phyloP scores from a whole-genome alignment of 2,329 filamentous ascomycete genomes.

The Leptosphaerulina australis region DNA sequence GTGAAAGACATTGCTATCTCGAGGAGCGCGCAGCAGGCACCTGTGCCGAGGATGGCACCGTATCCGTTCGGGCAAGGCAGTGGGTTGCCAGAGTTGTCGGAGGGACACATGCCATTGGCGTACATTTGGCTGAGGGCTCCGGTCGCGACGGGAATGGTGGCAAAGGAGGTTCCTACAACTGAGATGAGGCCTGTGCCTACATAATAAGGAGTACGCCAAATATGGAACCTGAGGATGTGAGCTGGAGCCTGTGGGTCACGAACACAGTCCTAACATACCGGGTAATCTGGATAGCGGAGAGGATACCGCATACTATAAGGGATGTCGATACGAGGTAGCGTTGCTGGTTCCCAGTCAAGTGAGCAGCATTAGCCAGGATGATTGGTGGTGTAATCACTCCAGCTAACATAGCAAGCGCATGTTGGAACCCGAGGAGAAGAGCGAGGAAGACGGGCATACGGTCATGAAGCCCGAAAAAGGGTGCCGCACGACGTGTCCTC shows the following conservation, averaged over 20 bases:
- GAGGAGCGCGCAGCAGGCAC: constrained; percentile 57
- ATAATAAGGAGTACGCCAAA: constrained; percentile 70
- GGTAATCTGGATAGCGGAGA: constrained; percentile 78
- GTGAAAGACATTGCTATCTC: constrained; percentile 78
- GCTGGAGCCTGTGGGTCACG: background rate
- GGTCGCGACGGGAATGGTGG: constrained; percentile 74
- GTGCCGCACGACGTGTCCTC: constrained; percentile 63
- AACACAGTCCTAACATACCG: constrained; percentile 43
- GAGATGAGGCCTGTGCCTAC: constrained; percentile 75
- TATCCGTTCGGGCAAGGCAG: constrained; percentile 79
- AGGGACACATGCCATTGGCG: constrained; percentile 69
- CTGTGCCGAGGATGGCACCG: constrained; percentile 74
- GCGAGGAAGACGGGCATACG: constrained; percentile 76
- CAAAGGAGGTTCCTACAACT: constrained; percentile 79
- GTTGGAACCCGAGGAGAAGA: constrained; percentile 77
- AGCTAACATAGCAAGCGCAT: constrained; percentile 73
- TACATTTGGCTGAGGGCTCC: constrained; percentile 81
- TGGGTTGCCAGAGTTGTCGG: constrained; percentile 64
- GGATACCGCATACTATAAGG: constrained; percentile 76
- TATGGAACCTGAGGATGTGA: constrained; percentile 59
- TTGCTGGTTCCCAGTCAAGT: constrained; percentile 64
- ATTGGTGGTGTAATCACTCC: constrained; percentile 78
- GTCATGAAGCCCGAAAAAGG: constrained; percentile 85
- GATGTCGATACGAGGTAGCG: constrained; percentile 82
- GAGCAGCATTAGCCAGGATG: constrained; percentile 70